Percentiles rank a stretch among this genome's conserved stretches.
Evolutionary conservation across 2,329 filamentous ascomycete species (phyloP).

Genomic region (Talaromyces sp.): DNA sequence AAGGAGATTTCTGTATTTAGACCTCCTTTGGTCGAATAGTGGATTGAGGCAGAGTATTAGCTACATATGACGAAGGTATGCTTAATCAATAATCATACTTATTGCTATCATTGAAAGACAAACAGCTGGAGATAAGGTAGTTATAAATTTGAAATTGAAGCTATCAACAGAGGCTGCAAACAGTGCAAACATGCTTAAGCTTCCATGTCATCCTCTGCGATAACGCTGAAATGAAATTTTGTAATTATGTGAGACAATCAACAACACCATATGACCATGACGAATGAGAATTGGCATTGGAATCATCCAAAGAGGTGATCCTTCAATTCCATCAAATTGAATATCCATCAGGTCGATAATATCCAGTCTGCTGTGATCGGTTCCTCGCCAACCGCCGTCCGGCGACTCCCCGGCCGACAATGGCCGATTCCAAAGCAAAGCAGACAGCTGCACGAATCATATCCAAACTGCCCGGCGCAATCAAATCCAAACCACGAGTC

Average conservation of each 20-base stretch:
- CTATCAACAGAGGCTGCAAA: slow-evolving; percentile 20
- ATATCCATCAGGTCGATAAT: not conserved
- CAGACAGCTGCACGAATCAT: slow-evolving; percentile 2
- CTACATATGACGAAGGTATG: not conserved
- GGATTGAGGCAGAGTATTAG: not conserved
- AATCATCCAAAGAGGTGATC: not conserved
- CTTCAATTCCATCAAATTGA: too few relatives aligned
- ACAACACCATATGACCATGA: not conserved
- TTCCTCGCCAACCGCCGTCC: not conserved
- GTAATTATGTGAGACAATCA: not conserved
- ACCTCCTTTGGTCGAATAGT: not conserved
- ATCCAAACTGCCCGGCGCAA: slow-evolving; percentile 13
- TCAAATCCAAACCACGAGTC: slow-evolving; percentile 23
- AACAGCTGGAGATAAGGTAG: not conserved
- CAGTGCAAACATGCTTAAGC: slow-evolving; percentile 23
- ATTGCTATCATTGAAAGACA: not conserved
- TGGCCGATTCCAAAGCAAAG: slow-evolving; percentile 19
- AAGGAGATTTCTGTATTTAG: not conserved
- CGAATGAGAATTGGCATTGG: not conserved
- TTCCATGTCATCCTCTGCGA: not conserved
- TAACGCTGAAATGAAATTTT: slow-evolving; percentile 5
- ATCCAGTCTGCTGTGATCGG: not conserved
- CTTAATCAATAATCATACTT: not conserved
- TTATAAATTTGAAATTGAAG: not conserved
- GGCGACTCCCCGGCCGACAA: not conserved